Evolutionary conservation across 1,284 basidiomycete genomes (phyloP).

Genomic region (Anthracocystis panici-leucophaei): DNA sequence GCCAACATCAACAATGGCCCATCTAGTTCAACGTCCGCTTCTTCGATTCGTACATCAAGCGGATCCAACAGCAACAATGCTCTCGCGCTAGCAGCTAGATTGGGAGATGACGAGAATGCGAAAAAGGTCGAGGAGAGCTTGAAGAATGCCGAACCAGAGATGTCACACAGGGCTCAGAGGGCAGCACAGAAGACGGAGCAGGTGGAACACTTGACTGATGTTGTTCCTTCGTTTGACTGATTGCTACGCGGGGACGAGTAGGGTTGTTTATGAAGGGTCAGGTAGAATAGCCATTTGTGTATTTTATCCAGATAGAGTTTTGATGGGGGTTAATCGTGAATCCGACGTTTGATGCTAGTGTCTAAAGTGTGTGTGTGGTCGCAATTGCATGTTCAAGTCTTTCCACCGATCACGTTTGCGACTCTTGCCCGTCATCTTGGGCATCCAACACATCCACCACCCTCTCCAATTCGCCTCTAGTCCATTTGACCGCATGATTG

Average conservation of each 20-base stretch:
- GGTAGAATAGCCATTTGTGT: background rate
- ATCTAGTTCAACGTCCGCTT: constrained; percentile 12
- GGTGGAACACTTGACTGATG: constrained; percentile 39
- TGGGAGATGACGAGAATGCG: constrained; percentile 22
- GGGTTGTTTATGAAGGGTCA: background rate
- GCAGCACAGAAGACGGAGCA: constrained; percentile 40
- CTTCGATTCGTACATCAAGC: constrained; percentile 8
- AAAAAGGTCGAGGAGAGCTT: constrained; percentile 27
- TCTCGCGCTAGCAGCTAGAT: constrained; percentile 23
- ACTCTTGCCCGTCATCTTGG: constrained; percentile 1
- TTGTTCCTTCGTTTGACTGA: constrained; percentile 45
- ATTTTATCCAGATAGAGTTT: background rate
- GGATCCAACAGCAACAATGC: constrained; percentile 16
- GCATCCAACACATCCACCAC: constrained; percentile 39
- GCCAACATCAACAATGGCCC: constrained; percentile 1
- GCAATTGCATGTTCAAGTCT: too few relatives aligned
- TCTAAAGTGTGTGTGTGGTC: background rate
- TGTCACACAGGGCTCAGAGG: constrained; percentile 37
- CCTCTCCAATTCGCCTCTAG: constrained; percentile 22
- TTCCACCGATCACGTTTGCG: background rate
- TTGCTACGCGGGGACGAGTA: too few relatives aligned
- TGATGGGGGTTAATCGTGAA: too few relatives aligned
- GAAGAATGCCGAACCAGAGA: constrained; percentile 13
- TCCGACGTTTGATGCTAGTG: too few relatives aligned
- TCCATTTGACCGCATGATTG: constrained; percentile 46